A percentile compares a stretch with the other conserved stretches of the same genome.
Evolutionary conservation across 1,139 yeast species (phyloP).

Genomic region (Suhomyces choctaworum): DNA sequence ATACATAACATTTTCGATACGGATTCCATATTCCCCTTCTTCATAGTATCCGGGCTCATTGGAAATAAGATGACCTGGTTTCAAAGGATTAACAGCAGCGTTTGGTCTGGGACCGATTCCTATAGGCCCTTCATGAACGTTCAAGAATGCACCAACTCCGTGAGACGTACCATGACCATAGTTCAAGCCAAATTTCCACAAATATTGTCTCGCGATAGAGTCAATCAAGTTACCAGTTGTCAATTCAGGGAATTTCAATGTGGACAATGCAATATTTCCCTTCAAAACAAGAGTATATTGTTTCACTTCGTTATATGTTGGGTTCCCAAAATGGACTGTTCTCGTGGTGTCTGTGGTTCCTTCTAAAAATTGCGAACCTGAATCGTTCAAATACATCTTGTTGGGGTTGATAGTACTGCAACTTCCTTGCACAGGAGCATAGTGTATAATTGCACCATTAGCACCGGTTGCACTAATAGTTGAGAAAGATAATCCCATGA

Average conservation of each 20-base stretch:
- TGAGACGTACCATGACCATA: conserved; percentile 98
- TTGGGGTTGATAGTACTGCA: conserved; percentile 71
- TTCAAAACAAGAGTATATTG: conserved; percentile 89
- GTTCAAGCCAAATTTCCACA: conserved; percentile 87
- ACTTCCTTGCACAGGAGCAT: conserved; percentile 63
- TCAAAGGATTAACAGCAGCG: conserved; percentile 48
- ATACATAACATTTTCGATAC: conserved; percentile 83
- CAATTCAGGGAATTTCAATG: conserved; percentile 80
- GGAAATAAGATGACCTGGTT: conserved; percentile 77
- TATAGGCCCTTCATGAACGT: conserved; percentile 96
- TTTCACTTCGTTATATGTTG: conserved; percentile 63
- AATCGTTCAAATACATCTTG: conserved; percentile 81
- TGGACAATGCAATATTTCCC: conserved; percentile 83
- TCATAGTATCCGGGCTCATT: conserved; percentile 97
- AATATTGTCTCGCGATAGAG: conserved; percentile 80
- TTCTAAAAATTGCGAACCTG: conserved; percentile 91
- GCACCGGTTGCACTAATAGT: conserved; percentile 93
- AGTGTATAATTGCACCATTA: conserved; percentile 92
- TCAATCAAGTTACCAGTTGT: conserved; percentile 85
- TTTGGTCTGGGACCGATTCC: conserved; percentile 76
- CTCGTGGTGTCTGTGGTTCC: conserved; percentile 98
- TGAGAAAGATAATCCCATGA: conserved; percentile 83
- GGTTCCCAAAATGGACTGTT: conserved; percentile 78
- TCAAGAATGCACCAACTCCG: conserved; percentile 90
- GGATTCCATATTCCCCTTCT: conserved; percentile 88